A percentile compares a stretch with the other conserved stretches of the same genome.
Evolutionary conservation across 768 basidiomycete genomes (phyloP).

Genomic region (Mycena galopus): DNA sequence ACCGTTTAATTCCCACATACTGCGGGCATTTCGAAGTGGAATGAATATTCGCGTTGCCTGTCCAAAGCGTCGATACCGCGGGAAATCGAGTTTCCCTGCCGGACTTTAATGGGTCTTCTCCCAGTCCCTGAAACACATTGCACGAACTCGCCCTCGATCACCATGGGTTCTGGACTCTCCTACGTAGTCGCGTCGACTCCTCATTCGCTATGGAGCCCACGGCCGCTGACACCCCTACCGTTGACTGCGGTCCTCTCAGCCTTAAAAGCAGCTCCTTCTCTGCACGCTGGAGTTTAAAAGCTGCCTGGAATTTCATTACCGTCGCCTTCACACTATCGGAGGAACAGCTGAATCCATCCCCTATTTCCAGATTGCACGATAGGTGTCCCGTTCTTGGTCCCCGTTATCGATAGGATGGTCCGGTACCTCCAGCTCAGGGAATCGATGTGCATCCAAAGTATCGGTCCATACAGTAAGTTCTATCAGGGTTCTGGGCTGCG

Average conservation of each 20-base stretch:
- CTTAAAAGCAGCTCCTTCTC: neutral
- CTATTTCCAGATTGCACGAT: neutral
- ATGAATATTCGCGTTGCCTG: neutral
- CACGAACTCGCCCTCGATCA: neutral
- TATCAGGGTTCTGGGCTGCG: neutral
- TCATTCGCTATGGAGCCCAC: neutral
- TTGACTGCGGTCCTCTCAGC: neutral
- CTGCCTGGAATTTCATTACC: slow-evolving; percentile 15
- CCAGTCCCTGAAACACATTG: neutral
- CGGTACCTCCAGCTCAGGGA: neutral
- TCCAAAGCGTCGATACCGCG: neutral
- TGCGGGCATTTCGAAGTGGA: neutral
- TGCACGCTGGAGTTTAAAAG: neutral
- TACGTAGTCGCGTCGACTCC: neutral
- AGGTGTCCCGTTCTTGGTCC: neutral
- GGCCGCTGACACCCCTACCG: slow-evolving; percentile 1
- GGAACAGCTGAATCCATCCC: neutral
- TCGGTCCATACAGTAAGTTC: neutral
- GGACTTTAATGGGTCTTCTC: neutral
- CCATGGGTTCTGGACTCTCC: neutral
- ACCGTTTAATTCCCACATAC: slow-evolving; percentile 17
- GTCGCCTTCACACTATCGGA: neutral
- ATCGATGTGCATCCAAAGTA: neutral
- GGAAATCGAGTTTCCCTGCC: neutral
- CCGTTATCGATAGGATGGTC: neutral